These are phyloP conservation scores for Komagataella populi DNA, from an alignment of 805 yeast genomes.

Conservation along the genomic window DNA sequence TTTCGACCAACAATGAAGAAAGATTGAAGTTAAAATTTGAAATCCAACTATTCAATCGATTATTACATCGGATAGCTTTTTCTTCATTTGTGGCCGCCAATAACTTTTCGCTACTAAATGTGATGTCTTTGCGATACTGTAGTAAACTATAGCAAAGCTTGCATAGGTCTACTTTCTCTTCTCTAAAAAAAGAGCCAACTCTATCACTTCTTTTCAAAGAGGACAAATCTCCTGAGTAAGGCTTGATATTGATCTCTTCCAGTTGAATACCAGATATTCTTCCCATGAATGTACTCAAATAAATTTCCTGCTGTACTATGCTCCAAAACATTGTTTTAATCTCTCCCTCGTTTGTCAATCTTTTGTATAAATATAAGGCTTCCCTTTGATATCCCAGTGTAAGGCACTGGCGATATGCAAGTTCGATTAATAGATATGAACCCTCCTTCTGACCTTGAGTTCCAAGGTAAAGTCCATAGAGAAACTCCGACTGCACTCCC, in stretches of 20 bases:
- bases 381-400: not conserved
- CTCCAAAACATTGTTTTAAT: not conserved
- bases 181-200: not conserved
- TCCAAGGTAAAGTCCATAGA: not conserved
- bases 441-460: not conserved
- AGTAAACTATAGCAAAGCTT: not conserved
- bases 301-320: not conserved
- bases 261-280: not conserved
- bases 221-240: not conserved
- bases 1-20: not conserved
- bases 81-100: constrained; percentile 25
- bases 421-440: not conserved
- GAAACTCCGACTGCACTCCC: not conserved
- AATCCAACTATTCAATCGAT: constrained; percentile 2
- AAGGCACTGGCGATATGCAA: not conserved
- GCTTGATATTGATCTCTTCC: not conserved
- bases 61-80: constrained; percentile 4
- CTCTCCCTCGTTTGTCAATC: not conserved
- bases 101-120: constrained; percentile 13
- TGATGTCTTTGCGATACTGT: not conserved
- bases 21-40: not conserved
- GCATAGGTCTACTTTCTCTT: not conserved
- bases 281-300: not conserved
- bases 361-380: not conserved
- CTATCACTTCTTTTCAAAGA: not conserved